Conservation (phyloP, 1,139 yeast species). For the Saccharomycopsis crataegensis region DNA sequence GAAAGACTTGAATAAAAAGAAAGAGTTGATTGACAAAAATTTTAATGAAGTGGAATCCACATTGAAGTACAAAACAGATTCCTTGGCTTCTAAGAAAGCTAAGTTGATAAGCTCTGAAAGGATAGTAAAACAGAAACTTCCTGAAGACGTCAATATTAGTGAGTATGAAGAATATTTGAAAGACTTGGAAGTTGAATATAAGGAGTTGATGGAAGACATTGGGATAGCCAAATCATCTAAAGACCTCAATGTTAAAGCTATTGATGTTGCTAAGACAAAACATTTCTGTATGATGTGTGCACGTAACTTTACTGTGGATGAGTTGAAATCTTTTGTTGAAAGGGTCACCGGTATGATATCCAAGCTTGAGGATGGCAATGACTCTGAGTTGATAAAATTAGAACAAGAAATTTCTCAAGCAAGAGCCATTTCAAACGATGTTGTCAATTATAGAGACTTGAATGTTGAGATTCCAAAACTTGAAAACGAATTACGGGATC, state of each 20-base stretch:
- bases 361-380: not conserved
- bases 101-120: constrained; percentile 20
- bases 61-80: constrained; percentile 22
- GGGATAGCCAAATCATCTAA: constrained; percentile 61
- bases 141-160: constrained; percentile 41
- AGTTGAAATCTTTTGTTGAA: constrained; percentile 30
- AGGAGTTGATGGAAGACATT: constrained; percentile 50
- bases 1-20: not conserved
- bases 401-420: constrained; percentile 30
- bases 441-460: constrained; percentile 5
- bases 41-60: constrained; percentile 21
- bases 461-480: constrained; percentile 15
- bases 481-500: not conserved
- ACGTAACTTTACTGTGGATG: constrained; percentile 44
- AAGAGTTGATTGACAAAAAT: not conserved
- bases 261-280: constrained; percentile 48
- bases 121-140: constrained; percentile 21
- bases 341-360: constrained; percentile 24
- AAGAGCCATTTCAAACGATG: constrained; percentile 13
- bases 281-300: constrained; percentile 61
- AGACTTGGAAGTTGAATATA: constrained; percentile 56
- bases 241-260: constrained; percentile 57
- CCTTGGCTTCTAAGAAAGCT: constrained; percentile 21
- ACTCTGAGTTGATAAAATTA: constrained; percentile 34
- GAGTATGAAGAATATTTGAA: constrained; percentile 41